Evolutionary conservation across 371 early-diverging fungal species (phyloP).

Genomic region (Chytridium lagenaria): DNA sequence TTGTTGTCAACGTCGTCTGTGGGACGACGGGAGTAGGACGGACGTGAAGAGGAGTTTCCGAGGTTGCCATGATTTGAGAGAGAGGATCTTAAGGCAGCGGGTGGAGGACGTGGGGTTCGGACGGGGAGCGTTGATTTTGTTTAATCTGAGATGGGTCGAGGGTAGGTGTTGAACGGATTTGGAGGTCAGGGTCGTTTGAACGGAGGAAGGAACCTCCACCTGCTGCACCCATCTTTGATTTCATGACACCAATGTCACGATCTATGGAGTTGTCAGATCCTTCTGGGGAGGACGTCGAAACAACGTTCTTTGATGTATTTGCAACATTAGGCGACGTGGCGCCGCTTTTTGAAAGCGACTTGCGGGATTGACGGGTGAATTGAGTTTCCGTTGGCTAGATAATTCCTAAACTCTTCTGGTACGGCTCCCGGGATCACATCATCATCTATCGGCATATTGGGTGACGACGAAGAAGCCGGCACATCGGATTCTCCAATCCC

Average conservation of each 20-base stretch:
- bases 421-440: background rate
- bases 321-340: background rate
- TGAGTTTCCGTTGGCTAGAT: background rate
- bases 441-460: background rate
- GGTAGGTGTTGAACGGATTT: background rate
- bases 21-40: background rate
- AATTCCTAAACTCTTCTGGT: slow-evolving; percentile 4
- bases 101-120: too few relatives aligned
- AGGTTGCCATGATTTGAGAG: too few relatives aligned
- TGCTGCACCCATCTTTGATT: background rate
- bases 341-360: background rate
- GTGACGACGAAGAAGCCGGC: background rate
- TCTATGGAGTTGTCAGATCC: background rate
- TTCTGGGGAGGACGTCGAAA: background rate
- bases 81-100: too few relatives aligned
- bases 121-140: background rate
- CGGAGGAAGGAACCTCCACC: too few relatives aligned
- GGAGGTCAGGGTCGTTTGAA: too few relatives aligned
- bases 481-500: slow-evolving; percentile 16
- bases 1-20: background rate
- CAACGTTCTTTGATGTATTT: background rate
- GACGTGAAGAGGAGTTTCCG: background rate
- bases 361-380: background rate
- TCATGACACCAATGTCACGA: background rate
- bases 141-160: background rate